Evolutionary conservation across 495 filamentous ascomycete species (phyloP).

Genomic region (Penicillium cinerascens): DNA sequence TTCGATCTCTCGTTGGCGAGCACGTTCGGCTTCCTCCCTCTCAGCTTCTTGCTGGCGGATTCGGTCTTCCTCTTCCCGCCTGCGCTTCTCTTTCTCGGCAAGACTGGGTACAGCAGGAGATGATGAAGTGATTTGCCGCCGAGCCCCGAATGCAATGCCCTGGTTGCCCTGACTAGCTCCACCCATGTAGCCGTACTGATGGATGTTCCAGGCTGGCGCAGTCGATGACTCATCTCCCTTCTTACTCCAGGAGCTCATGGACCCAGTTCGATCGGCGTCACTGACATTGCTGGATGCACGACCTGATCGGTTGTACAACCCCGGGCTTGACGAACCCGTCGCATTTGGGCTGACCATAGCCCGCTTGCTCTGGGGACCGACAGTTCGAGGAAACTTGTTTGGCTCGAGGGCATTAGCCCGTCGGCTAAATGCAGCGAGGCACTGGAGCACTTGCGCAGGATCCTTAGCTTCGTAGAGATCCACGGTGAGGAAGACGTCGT

Average conservation of each 20-base stretch:
- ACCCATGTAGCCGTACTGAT: slow-evolving; percentile 98
- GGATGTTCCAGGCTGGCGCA: slow-evolving; percentile 94
- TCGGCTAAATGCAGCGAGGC: slow-evolving; percentile 85
- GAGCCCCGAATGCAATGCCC: slow-evolving; percentile 85
- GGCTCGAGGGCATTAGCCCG: slow-evolving; percentile 78
- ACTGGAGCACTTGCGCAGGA: slow-evolving; percentile 93
- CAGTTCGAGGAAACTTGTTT: slow-evolving; percentile 62
- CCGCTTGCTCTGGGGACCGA: slow-evolving; percentile 61
- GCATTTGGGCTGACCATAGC: slow-evolving; percentile 63
- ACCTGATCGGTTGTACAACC: slow-evolving; percentile 35
- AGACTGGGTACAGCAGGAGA: slow-evolving; percentile 73
- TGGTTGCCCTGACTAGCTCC: slow-evolving; percentile 95
- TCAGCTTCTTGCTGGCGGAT: slow-evolving; percentile 45
- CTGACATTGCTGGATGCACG: slow-evolving; percentile 68
- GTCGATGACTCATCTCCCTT: slow-evolving; percentile 75
- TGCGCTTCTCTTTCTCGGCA: slow-evolving; percentile 61
- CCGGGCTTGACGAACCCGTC: slow-evolving; percentile 56
- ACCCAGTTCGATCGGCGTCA: slow-evolving; percentile 54
- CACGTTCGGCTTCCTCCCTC: slow-evolving; percentile 62
- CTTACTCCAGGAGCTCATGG: slow-evolving; percentile 88
- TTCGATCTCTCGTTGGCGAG: slow-evolving; percentile 59
- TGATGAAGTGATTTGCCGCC: slow-evolving; percentile 86
- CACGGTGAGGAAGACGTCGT: slow-evolving; percentile 96
- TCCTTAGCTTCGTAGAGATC: slow-evolving; percentile 97
- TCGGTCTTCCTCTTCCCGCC: slow-evolving; percentile 61